Conservation (phyloP, 805 yeast genomes). For the Candida chauliodis region DNA sequence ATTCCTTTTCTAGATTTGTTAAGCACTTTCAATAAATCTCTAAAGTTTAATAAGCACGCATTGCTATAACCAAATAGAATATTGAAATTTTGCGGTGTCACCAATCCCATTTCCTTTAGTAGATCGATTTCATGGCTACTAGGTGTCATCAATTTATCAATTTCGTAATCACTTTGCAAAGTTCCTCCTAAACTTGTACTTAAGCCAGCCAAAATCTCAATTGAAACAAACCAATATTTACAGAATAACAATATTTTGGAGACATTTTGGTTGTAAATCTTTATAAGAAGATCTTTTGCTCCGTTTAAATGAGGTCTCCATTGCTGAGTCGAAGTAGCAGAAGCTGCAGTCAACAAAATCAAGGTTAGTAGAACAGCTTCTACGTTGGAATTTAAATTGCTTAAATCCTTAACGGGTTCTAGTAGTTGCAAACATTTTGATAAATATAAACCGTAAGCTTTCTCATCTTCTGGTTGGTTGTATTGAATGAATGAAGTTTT, state of each 20-base stretch:
- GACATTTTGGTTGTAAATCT: conserved; percentile 18
- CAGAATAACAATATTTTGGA: conserved; percentile 49
- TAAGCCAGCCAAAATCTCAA: conserved; percentile 55
- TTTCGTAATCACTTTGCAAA: conserved; percentile 42
- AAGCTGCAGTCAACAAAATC: conserved; percentile 56
- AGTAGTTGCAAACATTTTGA: conserved; percentile 57
- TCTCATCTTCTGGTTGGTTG: conserved; percentile 50
- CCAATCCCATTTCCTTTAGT: conserved; percentile 34
- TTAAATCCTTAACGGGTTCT: conserved; percentile 15
- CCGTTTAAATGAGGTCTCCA: conserved; percentile 66
- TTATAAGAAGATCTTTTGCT: conserved; percentile 56
- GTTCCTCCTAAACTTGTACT: conserved; percentile 56
- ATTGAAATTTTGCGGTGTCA: conserved; percentile 41
- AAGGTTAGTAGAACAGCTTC: conserved; percentile 66
- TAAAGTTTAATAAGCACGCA: conserved; percentile 24
- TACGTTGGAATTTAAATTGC: conserved; percentile 38
- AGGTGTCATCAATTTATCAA: conserved; percentile 28
- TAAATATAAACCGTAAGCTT: conserved; percentile 57
- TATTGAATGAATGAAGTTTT: conserved; percentile 44
- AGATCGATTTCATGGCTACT: conserved; percentile 24
- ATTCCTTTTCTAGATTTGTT: conserved; percentile 14
- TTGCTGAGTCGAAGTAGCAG: conserved; percentile 48
- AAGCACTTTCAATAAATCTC: conserved; percentile 31
- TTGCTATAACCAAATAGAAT: conserved; percentile 42
- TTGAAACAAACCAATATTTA: conserved; percentile 51